phyloP scores from a whole-genome alignment of 345 rosid genomes.

The Hypericum perforatum region DNA sequence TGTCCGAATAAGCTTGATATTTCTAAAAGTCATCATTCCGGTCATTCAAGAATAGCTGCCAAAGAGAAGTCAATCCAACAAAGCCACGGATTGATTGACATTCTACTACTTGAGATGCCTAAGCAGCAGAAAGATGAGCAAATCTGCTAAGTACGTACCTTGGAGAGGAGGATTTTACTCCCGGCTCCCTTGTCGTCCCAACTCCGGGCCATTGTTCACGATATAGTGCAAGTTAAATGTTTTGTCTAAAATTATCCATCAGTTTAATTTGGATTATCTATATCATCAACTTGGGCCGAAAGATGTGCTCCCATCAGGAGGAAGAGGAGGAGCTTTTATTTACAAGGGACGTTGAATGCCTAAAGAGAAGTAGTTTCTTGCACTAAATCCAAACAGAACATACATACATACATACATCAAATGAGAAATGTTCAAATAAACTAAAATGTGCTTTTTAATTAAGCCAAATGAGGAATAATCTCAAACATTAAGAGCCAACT shows the following conservation, averaged over 20 bases:
- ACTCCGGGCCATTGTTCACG: conserved; percentile 68
- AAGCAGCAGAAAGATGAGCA: background rate
- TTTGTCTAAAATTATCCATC: no score
- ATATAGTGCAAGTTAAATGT: conserved; percentile 71
- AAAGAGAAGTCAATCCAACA: background rate
- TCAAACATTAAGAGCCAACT: background rate
- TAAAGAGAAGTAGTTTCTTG: no score
- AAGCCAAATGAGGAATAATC: background rate
- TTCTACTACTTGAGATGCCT: background rate
- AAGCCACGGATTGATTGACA: background rate
- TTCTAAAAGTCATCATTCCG: conserved; percentile 32
- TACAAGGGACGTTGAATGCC: no score
- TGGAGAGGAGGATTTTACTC: conserved; percentile 80
- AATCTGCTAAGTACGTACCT: conserved; percentile 39
- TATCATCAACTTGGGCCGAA: no score
- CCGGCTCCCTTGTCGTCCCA: conserved; percentile 98
- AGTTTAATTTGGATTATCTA: no score
- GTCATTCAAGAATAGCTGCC: conserved; percentile 48
- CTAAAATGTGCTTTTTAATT: background rate
- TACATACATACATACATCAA: conserved; percentile 1
- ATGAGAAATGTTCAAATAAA: background rate
- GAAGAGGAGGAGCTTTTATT: no score
- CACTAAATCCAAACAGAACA: no score
- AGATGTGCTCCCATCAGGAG: no score
- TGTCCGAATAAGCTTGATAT: conserved; percentile 64